A percentile compares a stretch with the other conserved stretches of the same genome.
These are phyloP conservation scores for Plantago ovata DNA, from an alignment of 257 asterid species.

Conservation along the genomic window DNA sequence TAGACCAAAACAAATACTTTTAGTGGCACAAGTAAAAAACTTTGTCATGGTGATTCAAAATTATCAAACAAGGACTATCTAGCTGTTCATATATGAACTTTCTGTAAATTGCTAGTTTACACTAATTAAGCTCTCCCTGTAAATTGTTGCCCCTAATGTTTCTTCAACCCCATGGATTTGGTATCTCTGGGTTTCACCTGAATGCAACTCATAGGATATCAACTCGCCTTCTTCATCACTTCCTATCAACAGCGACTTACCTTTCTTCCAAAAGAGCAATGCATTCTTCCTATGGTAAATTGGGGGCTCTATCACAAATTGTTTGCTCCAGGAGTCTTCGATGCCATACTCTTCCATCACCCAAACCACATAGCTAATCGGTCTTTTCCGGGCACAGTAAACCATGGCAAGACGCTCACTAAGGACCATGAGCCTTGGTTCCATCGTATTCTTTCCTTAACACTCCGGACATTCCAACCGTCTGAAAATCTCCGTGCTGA, in stretches of 20 bases:
- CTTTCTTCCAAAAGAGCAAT: not conserved
- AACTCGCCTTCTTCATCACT: not conserved
- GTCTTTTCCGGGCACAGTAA: not conserved
- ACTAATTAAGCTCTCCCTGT: slow-evolving; percentile 10
- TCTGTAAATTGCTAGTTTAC: no score
- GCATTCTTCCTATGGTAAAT: not conserved
- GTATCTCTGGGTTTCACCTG: not conserved
- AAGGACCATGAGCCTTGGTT: not conserved
- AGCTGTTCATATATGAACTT: no score
- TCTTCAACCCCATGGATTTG: not conserved
- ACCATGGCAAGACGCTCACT: slow-evolving; percentile 13
- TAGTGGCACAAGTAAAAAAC: no score
- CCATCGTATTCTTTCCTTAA: no score
- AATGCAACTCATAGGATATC: not conserved
- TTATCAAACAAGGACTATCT: no score
- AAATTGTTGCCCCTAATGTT: not conserved
- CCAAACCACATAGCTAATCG: not conserved
- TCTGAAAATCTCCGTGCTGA: not conserved
- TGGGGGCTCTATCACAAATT: slow-evolving; percentile 1
- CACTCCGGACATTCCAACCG: not conserved
- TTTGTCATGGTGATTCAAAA: no score
- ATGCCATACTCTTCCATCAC: slow-evolving; percentile 17
- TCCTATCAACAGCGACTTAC: not conserved
- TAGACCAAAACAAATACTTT: no score
- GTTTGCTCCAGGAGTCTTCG: slow-evolving; percentile 8